A percentile compares a stretch with the other conserved stretches of the same genome.
phyloP scores from a whole-genome alignment of 2,329 filamentous ascomycete species.

The Cladosporium sp. region DNA sequence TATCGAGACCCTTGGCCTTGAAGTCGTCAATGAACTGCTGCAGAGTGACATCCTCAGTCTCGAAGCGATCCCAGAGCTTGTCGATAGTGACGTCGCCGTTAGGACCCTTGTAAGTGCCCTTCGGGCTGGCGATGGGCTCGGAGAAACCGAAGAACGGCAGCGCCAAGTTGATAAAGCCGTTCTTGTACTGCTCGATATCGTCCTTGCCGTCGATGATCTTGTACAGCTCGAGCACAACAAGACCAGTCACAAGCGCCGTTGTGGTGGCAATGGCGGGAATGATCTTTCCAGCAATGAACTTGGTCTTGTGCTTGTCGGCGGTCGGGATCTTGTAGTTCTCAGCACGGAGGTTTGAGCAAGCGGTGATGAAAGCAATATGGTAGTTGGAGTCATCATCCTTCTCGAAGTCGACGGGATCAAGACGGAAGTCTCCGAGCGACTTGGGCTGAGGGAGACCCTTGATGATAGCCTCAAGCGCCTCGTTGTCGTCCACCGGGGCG shows the following conservation, averaged over 20 bases:
- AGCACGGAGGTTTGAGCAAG: conserved; percentile 91
- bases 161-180: conserved; percentile 94
- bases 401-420: conserved; percentile 92
- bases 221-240: conserved; percentile 90
- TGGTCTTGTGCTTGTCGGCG: conserved; percentile 95
- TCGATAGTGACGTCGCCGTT: conserved; percentile 79
- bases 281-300: conserved; percentile 99
- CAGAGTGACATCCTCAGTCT: conserved; percentile 80
- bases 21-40: conserved; percentile 81
- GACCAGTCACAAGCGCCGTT: conserved; percentile 88
- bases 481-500: conserved; percentile 58
- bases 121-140: conserved; percentile 90
- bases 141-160: conserved; percentile 98
- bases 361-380: conserved; percentile 99
- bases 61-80: conserved; percentile 97
- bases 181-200: conserved; percentile 99
- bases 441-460: conserved; percentile 72
- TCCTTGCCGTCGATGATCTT: conserved; percentile 95
- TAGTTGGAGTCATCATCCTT: conserved; percentile 98
- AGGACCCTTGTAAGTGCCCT: conserved; percentile 81
- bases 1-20: conserved; percentile 70
- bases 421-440: conserved; percentile 79
- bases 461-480: conserved; percentile 70
- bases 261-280: conserved; percentile 98
- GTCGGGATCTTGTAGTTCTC: conserved; percentile 97